Base-by-base conservation (phyloP, 2,329 filamentous ascomycete species). In the Ceratocystis harringtonii region DNA sequence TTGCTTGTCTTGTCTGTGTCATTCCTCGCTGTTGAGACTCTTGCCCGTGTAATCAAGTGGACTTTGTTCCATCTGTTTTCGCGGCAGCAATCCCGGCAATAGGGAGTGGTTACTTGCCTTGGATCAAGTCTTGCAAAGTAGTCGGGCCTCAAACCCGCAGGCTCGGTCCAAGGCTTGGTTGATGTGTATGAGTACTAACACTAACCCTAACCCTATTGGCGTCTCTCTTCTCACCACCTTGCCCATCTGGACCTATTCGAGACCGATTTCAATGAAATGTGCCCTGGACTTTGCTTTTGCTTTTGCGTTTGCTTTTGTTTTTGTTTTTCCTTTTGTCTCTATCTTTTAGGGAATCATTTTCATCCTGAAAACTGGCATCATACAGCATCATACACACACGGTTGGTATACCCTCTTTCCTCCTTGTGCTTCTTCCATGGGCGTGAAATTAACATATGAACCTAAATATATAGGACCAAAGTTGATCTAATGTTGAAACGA, bases 401-500 rank as follows among this genome's bases (percentile, higher is more conserved):
- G 66, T 67, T 67, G 48, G 66, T 67, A 67, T 64, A 17, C 19
- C 28, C 44, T 28, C 36, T 25, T 19, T 19, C 36, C 50, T 36
- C 28, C 25, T 43, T 28, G 30, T 19, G 15, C 32, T n/a, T 48
- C 36, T 28, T 25, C 25, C 17, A 10, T 36, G 36, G 5, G 12
- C 5, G 32, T 50, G 52, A 19, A 17, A 25, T 22, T 63, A 52
- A 58, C 52, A 57, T 36, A 30, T 66, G 48, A 66, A 55, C 44
- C 25, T n/a, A 58, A 15, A 10, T 36, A 22, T 19, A 61, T 52
- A 66, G 65, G 60, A 43, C 58, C 65, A 66, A 66, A 66, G 65
- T 66, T 66, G 65, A 60, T 32, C 48, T 61, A 66, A 61, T 50
- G 32, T 25, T 22, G 17, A 63, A 60, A 36, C 32, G 41, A 58